Percentiles rank a stretch among this genome's conserved stretches.
These are phyloP conservation scores for Calophaca sinica DNA, from an alignment of 306 rosid genomes.

Conservation along the genomic window DNA sequence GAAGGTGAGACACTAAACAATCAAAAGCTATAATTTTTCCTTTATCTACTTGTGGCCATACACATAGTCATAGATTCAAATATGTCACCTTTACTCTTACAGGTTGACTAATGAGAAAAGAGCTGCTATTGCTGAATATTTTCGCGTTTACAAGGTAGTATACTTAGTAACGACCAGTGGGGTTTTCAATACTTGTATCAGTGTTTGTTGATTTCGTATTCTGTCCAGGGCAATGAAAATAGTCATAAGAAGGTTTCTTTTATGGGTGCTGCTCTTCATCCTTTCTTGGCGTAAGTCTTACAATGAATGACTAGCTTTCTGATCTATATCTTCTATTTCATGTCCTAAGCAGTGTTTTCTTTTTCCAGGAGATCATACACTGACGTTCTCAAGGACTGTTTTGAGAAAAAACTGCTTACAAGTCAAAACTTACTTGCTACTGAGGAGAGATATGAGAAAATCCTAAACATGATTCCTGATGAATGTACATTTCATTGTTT, in stretches of 20 bases:
- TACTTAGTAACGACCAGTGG: neutral
- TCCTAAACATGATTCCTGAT: constrained; percentile 84
- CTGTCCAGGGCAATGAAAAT: constrained; percentile 87
- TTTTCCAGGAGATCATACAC: constrained; percentile 77
- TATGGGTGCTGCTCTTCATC: constrained; percentile 69
- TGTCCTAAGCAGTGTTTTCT: constrained; percentile 42
- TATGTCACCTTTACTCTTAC: constrained; percentile 42
- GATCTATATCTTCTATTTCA: constrained; percentile 40
- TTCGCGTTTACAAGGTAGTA: constrained; percentile 83
- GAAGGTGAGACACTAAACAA: constrained; percentile 61
- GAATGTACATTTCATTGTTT: constrained; percentile 57
- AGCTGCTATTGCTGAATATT: constrained; percentile 83
- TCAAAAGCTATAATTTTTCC: constrained; percentile 15
- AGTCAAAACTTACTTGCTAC: constrained; percentile 75
- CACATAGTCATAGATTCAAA: constrained; percentile 26
- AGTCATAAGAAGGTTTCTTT: constrained; percentile 84
- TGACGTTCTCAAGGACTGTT: constrained; percentile 72
- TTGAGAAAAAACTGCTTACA: constrained; percentile 72
- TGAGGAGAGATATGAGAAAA: constrained; percentile 85
- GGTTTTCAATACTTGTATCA: constrained; percentile 26
- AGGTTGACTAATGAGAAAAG: constrained; percentile 89
- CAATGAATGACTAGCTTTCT: constrained; percentile 30
- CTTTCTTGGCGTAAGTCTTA: constrained; percentile 78
- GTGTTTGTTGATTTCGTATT: constrained; percentile 32
- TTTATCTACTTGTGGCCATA: constrained; percentile 4